phyloP scores from a whole-genome alignment of 2,329 filamentous ascomycete species.

The Aspergillus hortae region DNA sequence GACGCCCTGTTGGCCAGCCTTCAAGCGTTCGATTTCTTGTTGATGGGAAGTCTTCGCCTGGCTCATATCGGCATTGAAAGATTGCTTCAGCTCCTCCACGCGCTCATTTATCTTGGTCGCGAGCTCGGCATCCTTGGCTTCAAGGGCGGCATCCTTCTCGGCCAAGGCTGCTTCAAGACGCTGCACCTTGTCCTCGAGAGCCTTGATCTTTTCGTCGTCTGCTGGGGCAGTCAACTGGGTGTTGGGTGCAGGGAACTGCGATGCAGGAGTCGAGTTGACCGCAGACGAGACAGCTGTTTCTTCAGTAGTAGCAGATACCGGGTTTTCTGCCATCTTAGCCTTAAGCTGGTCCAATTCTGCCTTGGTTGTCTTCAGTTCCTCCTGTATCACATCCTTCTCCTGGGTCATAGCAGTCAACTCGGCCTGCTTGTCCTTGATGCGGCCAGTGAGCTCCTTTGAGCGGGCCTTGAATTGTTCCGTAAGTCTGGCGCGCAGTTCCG shows the following conservation, averaged over 20 bases:
- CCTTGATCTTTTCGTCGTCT: constrained; percentile 57
- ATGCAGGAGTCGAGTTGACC: constrained; percentile 29
- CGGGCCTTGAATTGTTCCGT: constrained; percentile 53
- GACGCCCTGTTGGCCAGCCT: constrained; percentile 37
- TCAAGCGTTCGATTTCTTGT: constrained; percentile 48
- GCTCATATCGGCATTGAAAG: constrained; percentile 65
- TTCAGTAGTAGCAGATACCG: constrained; percentile 31
- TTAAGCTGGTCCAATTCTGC: constrained; percentile 52
- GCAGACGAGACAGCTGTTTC: constrained; percentile 51
- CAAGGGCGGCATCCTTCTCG: constrained; percentile 44
- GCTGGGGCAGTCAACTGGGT: constrained; percentile 20
- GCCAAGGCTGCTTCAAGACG: constrained; percentile 50
- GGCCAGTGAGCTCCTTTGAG: constrained; percentile 61
- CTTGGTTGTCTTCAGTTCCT: constrained; percentile 62
- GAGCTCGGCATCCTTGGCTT: constrained; percentile 49
- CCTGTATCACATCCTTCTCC: constrained; percentile 67
- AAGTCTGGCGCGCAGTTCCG: constrained; percentile 47
- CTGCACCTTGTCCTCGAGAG: constrained; percentile 59
- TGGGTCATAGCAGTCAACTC: constrained; percentile 48
- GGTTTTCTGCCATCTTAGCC: constrained; percentile 51
- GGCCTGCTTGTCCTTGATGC: constrained; percentile 53
- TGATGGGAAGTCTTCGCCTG: constrained; percentile 51
- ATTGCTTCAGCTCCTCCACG: constrained; percentile 61
- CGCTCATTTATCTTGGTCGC: constrained; percentile 48
- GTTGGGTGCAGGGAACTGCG: constrained; percentile 28